Conservation (phyloP, 805 yeast genomes). For the Millerago galiae region DNA sequence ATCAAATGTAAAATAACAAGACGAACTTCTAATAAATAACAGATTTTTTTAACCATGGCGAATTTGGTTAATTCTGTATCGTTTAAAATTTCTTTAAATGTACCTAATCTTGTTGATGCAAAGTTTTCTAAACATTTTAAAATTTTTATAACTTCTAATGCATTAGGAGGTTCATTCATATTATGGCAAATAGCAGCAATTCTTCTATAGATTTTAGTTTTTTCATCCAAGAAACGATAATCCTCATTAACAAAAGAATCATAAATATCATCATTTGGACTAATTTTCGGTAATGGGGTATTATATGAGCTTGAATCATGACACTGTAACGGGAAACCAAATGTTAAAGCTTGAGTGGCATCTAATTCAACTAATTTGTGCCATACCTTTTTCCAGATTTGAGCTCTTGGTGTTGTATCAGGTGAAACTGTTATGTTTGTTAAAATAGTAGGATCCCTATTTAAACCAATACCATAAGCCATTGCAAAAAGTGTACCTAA, state of each 20-base stretch:
- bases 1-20: constrained; percentile 29
- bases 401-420: constrained; percentile 3
- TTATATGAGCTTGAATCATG: constrained; percentile 16
- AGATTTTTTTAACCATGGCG: constrained; percentile 19
- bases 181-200: constrained; percentile 28
- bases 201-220: constrained; percentile 25
- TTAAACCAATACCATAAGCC: constrained; percentile 48
- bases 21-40: constrained; percentile 23
- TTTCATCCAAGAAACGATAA: constrained; percentile 26
- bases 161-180: constrained; percentile 28
- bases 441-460: constrained; percentile 44
- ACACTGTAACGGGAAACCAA: constrained; percentile 15
- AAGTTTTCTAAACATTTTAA: constrained; percentile 31
- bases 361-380: constrained; percentile 21
- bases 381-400: constrained; percentile 24
- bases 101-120: constrained; percentile 23
- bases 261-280: constrained; percentile 27
- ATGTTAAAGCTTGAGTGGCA: constrained; percentile 7
- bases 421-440: constrained; percentile 3
- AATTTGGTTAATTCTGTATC: constrained; percentile 9
- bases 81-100: constrained; percentile 13
- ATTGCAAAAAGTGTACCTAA: constrained; percentile 45
- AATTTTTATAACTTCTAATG: constrained; percentile 28
- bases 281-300: constrained; percentile 25
- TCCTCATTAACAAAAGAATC: constrained; percentile 33